Conservation (phyloP, 2,329 filamentous ascomycete genomes). For the Colletotrichum sp. region DNA sequence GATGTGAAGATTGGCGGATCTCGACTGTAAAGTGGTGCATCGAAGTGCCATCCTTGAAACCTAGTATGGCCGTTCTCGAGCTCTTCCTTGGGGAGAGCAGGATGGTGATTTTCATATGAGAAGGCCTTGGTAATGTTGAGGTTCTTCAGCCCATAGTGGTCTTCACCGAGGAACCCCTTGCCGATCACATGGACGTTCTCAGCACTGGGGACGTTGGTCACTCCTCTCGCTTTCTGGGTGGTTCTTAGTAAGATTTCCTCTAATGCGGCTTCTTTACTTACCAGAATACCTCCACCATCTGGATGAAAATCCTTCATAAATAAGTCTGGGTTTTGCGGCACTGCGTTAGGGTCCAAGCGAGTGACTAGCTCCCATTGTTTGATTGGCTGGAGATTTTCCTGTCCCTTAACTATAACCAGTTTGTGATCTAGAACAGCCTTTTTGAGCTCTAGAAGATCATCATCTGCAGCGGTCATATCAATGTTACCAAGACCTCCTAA, state of each 20-base stretch:
- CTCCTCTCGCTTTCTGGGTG: conserved; percentile 31
- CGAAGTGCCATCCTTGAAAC: conserved; percentile 53
- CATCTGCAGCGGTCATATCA: conserved; percentile 27
- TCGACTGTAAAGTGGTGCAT: conserved; percentile 45
- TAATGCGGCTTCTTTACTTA: conserved; percentile 13
- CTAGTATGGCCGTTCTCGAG: conserved; percentile 44
- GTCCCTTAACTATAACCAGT: conserved; percentile 46
- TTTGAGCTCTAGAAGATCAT: conserved; percentile 37
- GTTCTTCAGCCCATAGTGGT: conserved; percentile 47
- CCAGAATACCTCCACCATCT: conserved; percentile 40
- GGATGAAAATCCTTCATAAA: conserved; percentile 44
- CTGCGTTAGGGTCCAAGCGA: conserved; percentile 44
- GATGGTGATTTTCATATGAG: conserved; percentile 40
- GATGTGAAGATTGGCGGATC: conserved; percentile 47
- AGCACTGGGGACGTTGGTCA: conserved; percentile 41
- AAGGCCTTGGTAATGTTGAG: conserved; percentile 31
- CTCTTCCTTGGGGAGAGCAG: conserved; percentile 33
- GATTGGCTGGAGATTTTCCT: conserved; percentile 40
- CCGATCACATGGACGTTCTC: conserved; percentile 49
- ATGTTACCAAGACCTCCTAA: neutral
- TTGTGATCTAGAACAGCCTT: conserved; percentile 48
- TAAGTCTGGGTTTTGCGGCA: conserved; percentile 43
- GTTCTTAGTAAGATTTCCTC: neutral
- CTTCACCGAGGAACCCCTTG: conserved; percentile 47
- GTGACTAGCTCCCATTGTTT: conserved; percentile 50